Evolutionary conservation across 2,329 filamentous ascomycete genomes (phyloP), one percentile per base, ranked within the genome.

Genomic region (Penicillium paneum): DNA sequence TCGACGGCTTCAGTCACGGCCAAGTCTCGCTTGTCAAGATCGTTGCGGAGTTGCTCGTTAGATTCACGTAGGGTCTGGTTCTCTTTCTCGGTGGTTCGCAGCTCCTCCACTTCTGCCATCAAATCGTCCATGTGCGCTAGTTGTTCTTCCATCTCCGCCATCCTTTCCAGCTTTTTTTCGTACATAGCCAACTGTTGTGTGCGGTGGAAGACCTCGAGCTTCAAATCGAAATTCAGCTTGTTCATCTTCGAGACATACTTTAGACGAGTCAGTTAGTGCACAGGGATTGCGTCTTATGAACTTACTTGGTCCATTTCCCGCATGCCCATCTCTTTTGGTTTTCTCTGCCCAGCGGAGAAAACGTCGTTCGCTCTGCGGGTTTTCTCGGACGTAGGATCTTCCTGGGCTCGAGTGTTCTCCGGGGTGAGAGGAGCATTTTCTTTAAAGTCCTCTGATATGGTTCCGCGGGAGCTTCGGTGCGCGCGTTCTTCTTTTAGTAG

Each of bases 231-330:
- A 29, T 75, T 76, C 21, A 74, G 64, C 54, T 75, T 76, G 47
- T 71, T 76, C 47, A 76, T 68, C 57, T 74, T 76, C 1, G 73
- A 76, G 40, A 76, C 68, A 55, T 76, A 76, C 74, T 76, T 52
- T 19, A 32, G 13, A 40, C 6, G 2, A 34, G 60, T 70, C 46
- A 69, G 54, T 13, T 42, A 29, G 43, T 41, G 32, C 41, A 19
- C 12, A 46, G 7, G 13, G 15, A 11, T 24, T 17, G 47, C 29
- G 5, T 34, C 15, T 41, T 28, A 11, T 15, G 6, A 45, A 64
- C 69, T 55, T 53, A 75, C 74, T 61, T 75, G 67, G 53, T 75
- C 72, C 69, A 74, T 76, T 59, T 76, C 74, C 34, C 73, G 65
- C 29, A 76, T 64, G 3, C 72, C 74, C 73, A 76, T 76, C 35